Percentiles rank a stretch among this genome's conserved stretches.
Conservation (phyloP, 1,284 basidiomycete genomes). For the Salmacisia buchloeana region DNA sequence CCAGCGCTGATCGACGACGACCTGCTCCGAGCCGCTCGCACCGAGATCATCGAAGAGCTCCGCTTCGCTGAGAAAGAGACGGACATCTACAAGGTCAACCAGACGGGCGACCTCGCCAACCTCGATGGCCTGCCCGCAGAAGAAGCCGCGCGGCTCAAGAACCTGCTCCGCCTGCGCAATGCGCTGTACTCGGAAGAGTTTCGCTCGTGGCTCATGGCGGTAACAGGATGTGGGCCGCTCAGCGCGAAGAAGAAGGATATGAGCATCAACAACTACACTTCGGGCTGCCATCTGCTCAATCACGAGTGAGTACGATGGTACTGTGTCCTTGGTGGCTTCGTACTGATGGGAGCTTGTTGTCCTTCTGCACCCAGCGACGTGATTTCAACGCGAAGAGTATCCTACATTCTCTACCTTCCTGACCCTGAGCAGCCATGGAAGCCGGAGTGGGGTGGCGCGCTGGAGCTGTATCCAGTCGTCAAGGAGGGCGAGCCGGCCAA, state of each 20-base stretch:
- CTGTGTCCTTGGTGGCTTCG: background rate
- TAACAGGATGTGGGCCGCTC: conserved; percentile 89
- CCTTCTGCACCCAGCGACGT: conserved; percentile 68
- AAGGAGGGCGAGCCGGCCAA: conserved; percentile 38
- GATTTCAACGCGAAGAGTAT: conserved; percentile 87
- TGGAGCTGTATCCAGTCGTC: conserved; percentile 79
- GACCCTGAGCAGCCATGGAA: conserved; percentile 68
- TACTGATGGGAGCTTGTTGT: background rate
- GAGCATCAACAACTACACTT: conserved; percentile 86
- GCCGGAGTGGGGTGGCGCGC: conserved; percentile 78
- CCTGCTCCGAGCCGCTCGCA: conserved; percentile 68
- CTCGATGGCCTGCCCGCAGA: conserved; percentile 65
- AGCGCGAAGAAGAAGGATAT: conserved; percentile 89
- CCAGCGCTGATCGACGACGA: conserved; percentile 78
- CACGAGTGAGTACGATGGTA: conserved; percentile 31
- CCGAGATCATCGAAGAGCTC: conserved; percentile 75
- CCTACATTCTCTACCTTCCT: conserved; percentile 96
- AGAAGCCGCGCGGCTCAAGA: conserved; percentile 40
- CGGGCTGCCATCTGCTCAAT: conserved; percentile 73
- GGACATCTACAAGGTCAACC: conserved; percentile 97
- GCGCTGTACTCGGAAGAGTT: conserved; percentile 85
- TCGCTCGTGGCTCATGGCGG: conserved; percentile 73
- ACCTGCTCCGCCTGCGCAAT: conserved; percentile 68
- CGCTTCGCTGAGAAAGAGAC: conserved; percentile 95
- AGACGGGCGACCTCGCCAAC: conserved; percentile 94